Evolutionary conservation across 495 filamentous ascomycete species (phyloP).

Genomic region (Annulohypoxylon stygium): DNA sequence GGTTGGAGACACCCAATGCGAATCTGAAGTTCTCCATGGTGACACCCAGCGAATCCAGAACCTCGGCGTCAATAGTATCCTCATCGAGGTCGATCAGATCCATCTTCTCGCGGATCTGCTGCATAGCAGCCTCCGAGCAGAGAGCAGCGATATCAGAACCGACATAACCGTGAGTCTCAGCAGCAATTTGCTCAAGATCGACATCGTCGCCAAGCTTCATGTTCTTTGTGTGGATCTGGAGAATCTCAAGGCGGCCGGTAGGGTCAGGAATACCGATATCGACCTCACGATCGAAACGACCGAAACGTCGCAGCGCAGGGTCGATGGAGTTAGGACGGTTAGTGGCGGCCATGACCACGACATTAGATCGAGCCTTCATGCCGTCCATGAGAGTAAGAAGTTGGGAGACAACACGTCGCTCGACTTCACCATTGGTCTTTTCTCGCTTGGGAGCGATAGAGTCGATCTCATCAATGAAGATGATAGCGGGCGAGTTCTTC

Average conservation of each 20-base stretch:
- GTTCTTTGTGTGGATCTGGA: constrained; percentile 99
- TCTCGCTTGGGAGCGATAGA: constrained; percentile 99
- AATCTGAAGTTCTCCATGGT: constrained; percentile 99
- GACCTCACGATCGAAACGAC: constrained; percentile 98
- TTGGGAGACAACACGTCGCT: constrained; percentile 98
- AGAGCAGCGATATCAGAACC: constrained; percentile 99
- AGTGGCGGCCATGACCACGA: constrained; percentile 98
- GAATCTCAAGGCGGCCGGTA: constrained; percentile 97
- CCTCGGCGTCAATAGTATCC: constrained; percentile 98
- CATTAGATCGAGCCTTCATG: constrained; percentile 98
- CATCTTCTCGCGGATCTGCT: constrained; percentile 99
- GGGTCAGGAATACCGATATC: constrained; percentile 98
- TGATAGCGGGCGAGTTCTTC: constrained; percentile 99
- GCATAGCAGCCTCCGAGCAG: constrained; percentile 99
- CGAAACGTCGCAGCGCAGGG: constrained; percentile 95
- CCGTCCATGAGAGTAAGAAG: constrained; percentile 98
- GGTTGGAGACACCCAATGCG: constrained; percentile 96
- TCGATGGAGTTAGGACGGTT: constrained; percentile 99
- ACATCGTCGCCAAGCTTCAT: constrained; percentile 99
- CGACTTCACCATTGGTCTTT: constrained; percentile 99
- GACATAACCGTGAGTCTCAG: constrained; percentile 99
- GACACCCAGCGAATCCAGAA: constrained; percentile 96
- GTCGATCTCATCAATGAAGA: constrained; percentile 99
- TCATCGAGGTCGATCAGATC: constrained; percentile 99
- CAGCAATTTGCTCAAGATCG: constrained; percentile 94